Percentiles rank a stretch among this genome's conserved stretches.
These are phyloP conservation scores for Colletotrichum aenigma DNA, from an alignment of 2,329 filamentous ascomycete genomes.

Conservation along the genomic window DNA sequence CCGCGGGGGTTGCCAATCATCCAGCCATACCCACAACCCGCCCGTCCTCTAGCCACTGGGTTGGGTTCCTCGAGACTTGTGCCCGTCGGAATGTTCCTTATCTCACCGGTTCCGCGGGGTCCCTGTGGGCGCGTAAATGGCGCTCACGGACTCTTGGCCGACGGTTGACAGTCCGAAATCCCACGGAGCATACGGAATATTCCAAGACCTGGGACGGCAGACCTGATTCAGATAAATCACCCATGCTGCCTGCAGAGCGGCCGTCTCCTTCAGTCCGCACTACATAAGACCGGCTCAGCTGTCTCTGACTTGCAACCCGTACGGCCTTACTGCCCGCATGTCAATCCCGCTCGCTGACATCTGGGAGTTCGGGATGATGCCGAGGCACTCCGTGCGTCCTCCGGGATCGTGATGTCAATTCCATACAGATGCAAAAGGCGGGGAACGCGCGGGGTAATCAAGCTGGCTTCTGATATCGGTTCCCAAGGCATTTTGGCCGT, in stretches of 20 bases:
- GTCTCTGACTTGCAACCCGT: neutral
- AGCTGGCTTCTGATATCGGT: neutral
- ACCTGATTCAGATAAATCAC: neutral
- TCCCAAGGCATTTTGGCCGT: neutral
- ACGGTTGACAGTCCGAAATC: neutral
- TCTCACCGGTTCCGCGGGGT: neutral
- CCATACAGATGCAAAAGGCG: neutral
- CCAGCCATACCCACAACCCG: neutral
- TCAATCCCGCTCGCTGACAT: neutral
- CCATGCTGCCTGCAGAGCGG: neutral
- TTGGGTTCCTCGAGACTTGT: neutral
- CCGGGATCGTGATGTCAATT: neutral
- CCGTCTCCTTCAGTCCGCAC: neutral
- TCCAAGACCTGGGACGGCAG: neutral
- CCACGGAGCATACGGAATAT: neutral
- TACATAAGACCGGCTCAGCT: neutral
- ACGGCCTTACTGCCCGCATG: neutral
- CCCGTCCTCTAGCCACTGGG: neutral
- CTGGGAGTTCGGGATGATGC: neutral
- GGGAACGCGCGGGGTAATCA: slow-evolving; percentile 18
- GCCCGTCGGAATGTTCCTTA: neutral
- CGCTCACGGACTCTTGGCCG: neutral
- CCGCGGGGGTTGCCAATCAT: neutral
- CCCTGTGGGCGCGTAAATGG: neutral
- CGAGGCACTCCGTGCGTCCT: neutral